Evolutionary conservation across 257 asterid species (phyloP), one percentile per base, ranked within the genome.

Genomic region (Ilex asprella): DNA sequence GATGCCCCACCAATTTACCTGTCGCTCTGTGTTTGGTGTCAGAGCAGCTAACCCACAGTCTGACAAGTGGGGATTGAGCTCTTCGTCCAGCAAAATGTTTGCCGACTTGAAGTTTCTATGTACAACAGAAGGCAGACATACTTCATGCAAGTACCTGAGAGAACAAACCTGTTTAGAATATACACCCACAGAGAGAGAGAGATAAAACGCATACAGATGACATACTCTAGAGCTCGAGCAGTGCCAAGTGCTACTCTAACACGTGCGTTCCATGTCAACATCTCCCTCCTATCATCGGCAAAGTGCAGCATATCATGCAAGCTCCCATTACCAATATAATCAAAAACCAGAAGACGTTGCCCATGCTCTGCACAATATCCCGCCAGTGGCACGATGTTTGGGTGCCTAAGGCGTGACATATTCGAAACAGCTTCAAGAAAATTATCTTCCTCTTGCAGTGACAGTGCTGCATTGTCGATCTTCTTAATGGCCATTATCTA

Each of bases 191-290:
- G 13, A 10, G 52, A 2, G 27, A 13, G n/a, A 46, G 52, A 46
- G 56, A 55, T 77, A 62, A 29, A 56, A 52, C 21, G 32, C 60
- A 16, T 54, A 51, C 52, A 60, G 55, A 21, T 21, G 57, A 69
- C 95, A 60, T 86, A 92, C 99, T 92, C 99, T 63, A 92, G 78
- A 63, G 99, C 99, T 76, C 99, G 82, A 75, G 99, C 96, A 58
- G 95, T 83, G 74, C 99, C 99, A 71, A 92, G 97, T 57, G 97
- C 95, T 56, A 89, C 91, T 84, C 89, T 85, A 69, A 92, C 91
- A 31, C 99, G 93, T 57, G 91, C 96, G 61, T 89, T 92, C 99
- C 99, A 89, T 16, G 97, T 92, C 68, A 92, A 83, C 89, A 85
- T 53, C 72, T 70, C 82, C 81, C 84, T 86, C 75, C 95, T 83